Evolutionary conservation across 768 basidiomycete species (phyloP).

Genomic region (Chiua virens): DNA sequence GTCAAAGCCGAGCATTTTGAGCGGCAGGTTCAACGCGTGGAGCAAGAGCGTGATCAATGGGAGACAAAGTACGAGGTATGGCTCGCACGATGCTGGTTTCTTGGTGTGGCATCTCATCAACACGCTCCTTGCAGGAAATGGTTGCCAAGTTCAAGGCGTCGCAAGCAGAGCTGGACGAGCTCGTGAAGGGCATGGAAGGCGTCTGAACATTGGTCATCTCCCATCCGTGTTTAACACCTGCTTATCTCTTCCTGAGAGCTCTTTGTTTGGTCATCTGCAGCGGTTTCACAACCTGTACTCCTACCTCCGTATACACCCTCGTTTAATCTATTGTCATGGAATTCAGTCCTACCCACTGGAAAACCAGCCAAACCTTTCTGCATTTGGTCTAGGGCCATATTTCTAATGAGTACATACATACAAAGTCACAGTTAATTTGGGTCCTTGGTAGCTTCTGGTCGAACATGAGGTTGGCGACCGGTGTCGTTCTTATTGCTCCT

Average conservation of each 20-base stretch:
- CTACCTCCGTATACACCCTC: conserved; percentile 17
- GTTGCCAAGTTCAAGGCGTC: conserved; percentile 67
- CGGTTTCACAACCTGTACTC: conserved; percentile 22
- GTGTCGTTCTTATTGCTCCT: conserved; percentile 31
- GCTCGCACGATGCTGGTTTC: not conserved
- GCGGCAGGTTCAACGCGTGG: conserved; percentile 80
- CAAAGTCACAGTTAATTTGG: not conserved
- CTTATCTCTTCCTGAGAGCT: conserved; percentile 3
- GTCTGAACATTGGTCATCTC: conserved; percentile 40
- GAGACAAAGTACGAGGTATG: conserved; percentile 94
- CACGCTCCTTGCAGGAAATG: conserved; percentile 54
- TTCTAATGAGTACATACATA: not conserved
- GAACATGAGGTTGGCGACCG: not conserved
- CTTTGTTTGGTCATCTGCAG: conserved; percentile 11
- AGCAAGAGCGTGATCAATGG: conserved; percentile 90
- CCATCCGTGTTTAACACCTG: conserved; percentile 2
- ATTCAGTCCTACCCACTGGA: conserved; percentile 1
- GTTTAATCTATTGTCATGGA: conserved; percentile 22
- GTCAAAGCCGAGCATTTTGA: conserved; percentile 99
- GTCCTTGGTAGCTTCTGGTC: not conserved
- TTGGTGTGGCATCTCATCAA: conserved; percentile 1
- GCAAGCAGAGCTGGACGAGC: conserved; percentile 82
- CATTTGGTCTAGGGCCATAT: too few relatives aligned
- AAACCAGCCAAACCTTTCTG: not conserved
- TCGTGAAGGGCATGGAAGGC: conserved; percentile 73